phyloP scores from a whole-genome alignment of 129 eudicot genomes.

The Chrysanthemum lavandulifolium region DNA sequence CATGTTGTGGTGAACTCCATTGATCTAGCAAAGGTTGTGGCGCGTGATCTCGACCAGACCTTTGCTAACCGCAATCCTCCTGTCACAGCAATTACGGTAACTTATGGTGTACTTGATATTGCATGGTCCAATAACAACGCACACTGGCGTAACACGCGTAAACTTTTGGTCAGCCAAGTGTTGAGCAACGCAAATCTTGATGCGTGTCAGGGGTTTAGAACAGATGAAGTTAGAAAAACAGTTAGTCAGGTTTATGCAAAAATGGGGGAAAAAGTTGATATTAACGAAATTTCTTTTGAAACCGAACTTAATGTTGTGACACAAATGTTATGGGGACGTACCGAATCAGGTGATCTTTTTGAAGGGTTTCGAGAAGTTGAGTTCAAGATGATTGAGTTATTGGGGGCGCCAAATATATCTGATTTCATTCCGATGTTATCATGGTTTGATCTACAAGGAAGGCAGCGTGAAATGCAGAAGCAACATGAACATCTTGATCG shows the following conservation, averaged over 20 bases:
- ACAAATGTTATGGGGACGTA: too few species aligned
- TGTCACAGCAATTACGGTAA: neutral
- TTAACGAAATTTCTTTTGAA: too few species aligned
- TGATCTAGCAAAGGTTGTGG: conserved; percentile 25
- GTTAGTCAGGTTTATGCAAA: too few species aligned
- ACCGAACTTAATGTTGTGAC: too few species aligned
- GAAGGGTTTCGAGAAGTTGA: conserved; percentile 24
- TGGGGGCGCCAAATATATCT: conserved; percentile 33
- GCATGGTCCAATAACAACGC: conserved; percentile 21
- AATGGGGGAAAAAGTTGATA: too few species aligned
- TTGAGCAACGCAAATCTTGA: too few species aligned
- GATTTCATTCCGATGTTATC: conserved; percentile 36
- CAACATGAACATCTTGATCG: conserved; percentile 29
- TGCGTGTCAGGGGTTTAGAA: too few species aligned
- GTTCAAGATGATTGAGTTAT: conserved; percentile 30
- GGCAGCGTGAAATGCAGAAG: conserved; percentile 33
- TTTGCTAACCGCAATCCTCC: conserved; percentile 34
- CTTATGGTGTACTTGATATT: neutral
- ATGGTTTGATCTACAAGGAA: conserved; percentile 44
- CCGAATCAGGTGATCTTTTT: too few species aligned
- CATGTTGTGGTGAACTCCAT: conserved; percentile 39
- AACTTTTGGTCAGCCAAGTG: too few species aligned
- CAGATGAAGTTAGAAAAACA: too few species aligned
- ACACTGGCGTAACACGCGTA: conserved; percentile 19
- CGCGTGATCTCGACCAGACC: conserved; percentile 32